phyloP scores from a whole-genome alignment of 208 protist species.

The Kentomonas sorsogonicus region DNA sequence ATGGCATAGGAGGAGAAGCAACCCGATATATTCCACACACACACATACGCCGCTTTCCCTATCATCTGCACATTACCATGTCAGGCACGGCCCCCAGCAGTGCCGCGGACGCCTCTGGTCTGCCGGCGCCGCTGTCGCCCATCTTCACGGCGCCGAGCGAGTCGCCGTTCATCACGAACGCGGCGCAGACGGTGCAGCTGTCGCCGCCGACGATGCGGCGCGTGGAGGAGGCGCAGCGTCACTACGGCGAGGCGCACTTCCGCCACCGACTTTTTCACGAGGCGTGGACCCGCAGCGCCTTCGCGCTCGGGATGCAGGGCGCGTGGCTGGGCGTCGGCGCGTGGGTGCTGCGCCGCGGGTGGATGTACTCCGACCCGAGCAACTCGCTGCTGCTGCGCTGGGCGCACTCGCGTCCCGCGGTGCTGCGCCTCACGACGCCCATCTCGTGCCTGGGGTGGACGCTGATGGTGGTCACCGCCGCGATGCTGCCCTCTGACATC shows the following conservation, averaged over 20 bases:
- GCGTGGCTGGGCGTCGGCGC: constrained; percentile 50
- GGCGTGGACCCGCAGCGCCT: constrained; percentile 25
- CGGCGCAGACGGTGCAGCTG: constrained; percentile 32
- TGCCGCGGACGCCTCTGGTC: no score
- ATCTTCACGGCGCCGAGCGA: constrained; percentile 20
- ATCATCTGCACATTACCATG: no score
- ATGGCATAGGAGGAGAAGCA: no score
- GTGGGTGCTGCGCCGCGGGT: constrained; percentile 61
- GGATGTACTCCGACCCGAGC: constrained; percentile 59
- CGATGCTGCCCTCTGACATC: constrained; percentile 54
- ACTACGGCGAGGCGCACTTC: constrained; percentile 44
- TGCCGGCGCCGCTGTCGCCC: no score
- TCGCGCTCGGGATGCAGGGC: constrained; percentile 53
- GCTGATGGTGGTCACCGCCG: constrained; percentile 34
- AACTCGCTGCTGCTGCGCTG: constrained; percentile 55
- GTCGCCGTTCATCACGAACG: constrained; percentile 54
- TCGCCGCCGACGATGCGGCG: constrained; percentile 49
- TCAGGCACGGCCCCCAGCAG: no score
- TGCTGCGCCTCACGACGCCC: constrained; percentile 59
- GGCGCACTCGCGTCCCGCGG: constrained; percentile 24
- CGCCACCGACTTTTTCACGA: constrained; percentile 29
- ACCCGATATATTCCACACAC: no score
- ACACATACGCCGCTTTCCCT: no score
- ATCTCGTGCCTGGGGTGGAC: constrained; percentile 47
- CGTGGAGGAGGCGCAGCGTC: constrained; percentile 63